Percentiles rank a stretch among this genome's conserved stretches.
Evolutionary conservation across 768 basidiomycete species (phyloP).

Genomic region (Kondoa subrosea): DNA sequence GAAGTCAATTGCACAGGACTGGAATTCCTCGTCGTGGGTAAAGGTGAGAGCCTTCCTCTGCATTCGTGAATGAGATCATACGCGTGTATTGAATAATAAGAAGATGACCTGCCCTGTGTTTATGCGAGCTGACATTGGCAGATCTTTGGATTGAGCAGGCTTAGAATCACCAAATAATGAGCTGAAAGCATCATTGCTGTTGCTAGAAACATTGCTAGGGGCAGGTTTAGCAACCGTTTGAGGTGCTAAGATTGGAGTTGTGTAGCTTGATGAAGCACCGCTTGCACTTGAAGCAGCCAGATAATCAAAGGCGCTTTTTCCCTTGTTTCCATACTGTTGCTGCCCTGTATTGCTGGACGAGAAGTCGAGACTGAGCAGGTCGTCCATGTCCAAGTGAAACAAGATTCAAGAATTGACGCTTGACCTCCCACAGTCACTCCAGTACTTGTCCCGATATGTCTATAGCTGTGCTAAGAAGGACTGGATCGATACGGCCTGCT

Average conservation of each 20-base stretch:
- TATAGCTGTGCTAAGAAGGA: too few relatives aligned
- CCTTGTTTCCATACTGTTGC: neutral
- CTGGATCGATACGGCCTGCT: too few relatives aligned
- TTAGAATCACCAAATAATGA: neutral
- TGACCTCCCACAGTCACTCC: too few relatives aligned
- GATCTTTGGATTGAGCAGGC: neutral
- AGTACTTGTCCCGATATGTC: too few relatives aligned
- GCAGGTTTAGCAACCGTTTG: neutral
- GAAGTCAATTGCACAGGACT: conserved; percentile 2
- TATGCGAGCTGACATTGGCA: neutral
- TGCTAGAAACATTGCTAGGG: neutral
- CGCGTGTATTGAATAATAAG: neutral
- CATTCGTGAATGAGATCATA: neutral
- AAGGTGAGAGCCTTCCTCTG: neutral
- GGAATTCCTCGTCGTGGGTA: neutral
- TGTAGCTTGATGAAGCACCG: neutral
- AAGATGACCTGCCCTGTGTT: neutral
- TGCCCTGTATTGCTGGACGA: neutral
- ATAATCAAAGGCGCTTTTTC: neutral
- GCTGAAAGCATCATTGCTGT: neutral
- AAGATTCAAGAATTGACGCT: too few relatives aligned
- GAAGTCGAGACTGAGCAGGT: conserved; percentile 25
- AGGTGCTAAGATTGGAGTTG: neutral
- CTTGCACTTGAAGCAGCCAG: conserved; percentile 7
- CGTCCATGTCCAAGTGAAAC: conserved; percentile 23